phyloP scores from a whole-genome alignment of 148 eudicot genomes.

The Rhododendron kiyosumense region DNA sequence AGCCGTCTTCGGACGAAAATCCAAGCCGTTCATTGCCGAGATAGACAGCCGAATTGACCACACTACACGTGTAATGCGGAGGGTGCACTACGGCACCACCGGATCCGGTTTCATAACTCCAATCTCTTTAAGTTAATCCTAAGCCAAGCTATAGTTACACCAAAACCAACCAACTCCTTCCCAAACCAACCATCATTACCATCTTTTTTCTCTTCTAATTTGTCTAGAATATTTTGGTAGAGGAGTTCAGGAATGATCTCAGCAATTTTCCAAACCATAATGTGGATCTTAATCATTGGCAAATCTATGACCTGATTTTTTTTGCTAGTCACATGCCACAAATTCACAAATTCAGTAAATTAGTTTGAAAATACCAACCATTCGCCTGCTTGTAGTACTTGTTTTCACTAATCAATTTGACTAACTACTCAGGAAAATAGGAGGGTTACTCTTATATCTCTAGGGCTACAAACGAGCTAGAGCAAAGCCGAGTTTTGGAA shows the following conservation, averaged over 20 bases:
- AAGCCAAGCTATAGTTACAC: constrained; percentile 6
- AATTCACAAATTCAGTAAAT: not conserved
- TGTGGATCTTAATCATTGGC: not conserved
- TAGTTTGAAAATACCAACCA: not conserved
- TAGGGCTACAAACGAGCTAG: not conserved
- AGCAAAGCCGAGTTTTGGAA: not conserved
- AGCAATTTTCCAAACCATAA: not conserved
- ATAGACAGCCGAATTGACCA: too few relatives aligned
- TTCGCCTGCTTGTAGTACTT: not conserved
- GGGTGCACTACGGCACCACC: too few relatives aligned
- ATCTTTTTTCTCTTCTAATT: not conserved
- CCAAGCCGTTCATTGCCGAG: too few relatives aligned
- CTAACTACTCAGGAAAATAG: not conserved
- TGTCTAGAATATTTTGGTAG: not conserved
- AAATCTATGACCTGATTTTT: not conserved
- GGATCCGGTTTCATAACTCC: constrained; percentile 2
- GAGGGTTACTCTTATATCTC: not conserved
- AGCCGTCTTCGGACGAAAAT: too few relatives aligned
- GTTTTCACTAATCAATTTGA: not conserved
- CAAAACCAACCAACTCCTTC: constrained; percentile 6
- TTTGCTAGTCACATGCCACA: not conserved
- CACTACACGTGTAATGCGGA: too few relatives aligned
- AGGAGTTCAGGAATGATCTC: not conserved
- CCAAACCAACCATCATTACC: not conserved
- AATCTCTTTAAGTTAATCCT: constrained; percentile 13